These are phyloP conservation scores for Fragaria vesca DNA, from an alignment of 306 rosid genomes.

Conservation along the genomic window DNA sequence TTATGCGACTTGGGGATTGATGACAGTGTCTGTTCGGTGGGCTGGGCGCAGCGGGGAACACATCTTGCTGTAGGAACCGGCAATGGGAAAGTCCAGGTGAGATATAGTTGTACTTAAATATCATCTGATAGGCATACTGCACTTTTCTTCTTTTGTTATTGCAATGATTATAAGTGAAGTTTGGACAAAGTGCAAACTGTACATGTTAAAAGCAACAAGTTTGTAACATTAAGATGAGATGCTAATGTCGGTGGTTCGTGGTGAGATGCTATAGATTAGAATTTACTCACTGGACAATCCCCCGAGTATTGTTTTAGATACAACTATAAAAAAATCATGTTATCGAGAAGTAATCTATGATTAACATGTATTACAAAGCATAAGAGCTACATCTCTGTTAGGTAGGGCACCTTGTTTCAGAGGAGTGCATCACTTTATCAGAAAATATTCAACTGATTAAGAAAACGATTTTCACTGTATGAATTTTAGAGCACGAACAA, in stretches of 20 bases:
- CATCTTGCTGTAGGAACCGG: slow-evolving; percentile 97
- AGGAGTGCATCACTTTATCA: neutral
- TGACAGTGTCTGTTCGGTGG: slow-evolving; percentile 92
- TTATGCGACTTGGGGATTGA: slow-evolving; percentile 92
- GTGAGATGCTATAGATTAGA: neutral
- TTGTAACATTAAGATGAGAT: neutral
- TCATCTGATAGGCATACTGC: neutral
- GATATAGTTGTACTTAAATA: slow-evolving; percentile 19
- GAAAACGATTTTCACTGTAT: neutral
- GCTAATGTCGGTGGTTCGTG: neutral
- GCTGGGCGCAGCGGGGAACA: slow-evolving; percentile 98
- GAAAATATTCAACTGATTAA: neutral
- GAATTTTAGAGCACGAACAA: neutral
- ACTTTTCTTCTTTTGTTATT: neutral
- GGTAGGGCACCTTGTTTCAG: neutral
- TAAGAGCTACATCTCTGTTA: neutral
- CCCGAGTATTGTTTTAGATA: neutral
- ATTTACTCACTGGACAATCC: neutral
- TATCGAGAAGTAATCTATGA: neutral
- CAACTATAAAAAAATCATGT: neutral
- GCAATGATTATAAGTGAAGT: neutral
- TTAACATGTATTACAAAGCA: neutral
- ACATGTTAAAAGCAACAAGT: neutral
- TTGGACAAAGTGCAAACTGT: neutral
- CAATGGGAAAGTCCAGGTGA: slow-evolving; percentile 91